Base-by-base conservation (phyloP, 176 grass and related monocot genomes). In the Chloris gayana region DNA sequence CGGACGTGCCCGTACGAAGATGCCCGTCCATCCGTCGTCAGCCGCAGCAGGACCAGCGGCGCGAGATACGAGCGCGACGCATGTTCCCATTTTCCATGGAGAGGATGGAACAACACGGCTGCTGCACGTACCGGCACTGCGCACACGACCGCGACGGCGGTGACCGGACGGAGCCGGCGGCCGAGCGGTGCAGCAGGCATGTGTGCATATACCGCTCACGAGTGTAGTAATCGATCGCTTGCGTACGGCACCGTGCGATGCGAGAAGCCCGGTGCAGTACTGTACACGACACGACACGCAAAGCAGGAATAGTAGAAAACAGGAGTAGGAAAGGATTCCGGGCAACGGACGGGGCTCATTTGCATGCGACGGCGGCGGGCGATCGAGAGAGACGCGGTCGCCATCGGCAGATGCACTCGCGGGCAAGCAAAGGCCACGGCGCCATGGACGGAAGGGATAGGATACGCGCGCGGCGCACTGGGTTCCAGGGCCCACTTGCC, bases 281-380 rank as follows among this genome's bases (percentile, higher is more conserved):
- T 72, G 19, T 72, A 34, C 6, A 81, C 68, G 68, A 37, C 80
- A 82, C 56, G 69, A 64, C 80, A 82, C 69, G 69, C 68, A 73
- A 82, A 64, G 5, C 14, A 18, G 14, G 18, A 18, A 17, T n/a
- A n/a, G n/a, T n/a, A n/a, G n/a, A 50, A 18, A 18, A 18, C 26
- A 6, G 8, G 8, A 39, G 4, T 39, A 39, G 44, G 15, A 70
- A 24, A 17, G 9, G 7, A n/a, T n/a, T 47, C 26, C 38, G 8
- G 19, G 18, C 1, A 6, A 0, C 2, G 5, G 21, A 27, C 27
- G 2, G 6, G 19, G 54, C 9, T 39, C 45, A 12, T 51, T 51
- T 31, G 14, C 44, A 49, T 71, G 17, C 42, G 44, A 45, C 45
- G 26, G 29, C 38, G 69, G 14, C 12, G 69, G 45, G 14, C 12